Evolutionary conservation across 805 yeast species (phyloP).

Genomic region (Tetrapisispora phaffii): DNA sequence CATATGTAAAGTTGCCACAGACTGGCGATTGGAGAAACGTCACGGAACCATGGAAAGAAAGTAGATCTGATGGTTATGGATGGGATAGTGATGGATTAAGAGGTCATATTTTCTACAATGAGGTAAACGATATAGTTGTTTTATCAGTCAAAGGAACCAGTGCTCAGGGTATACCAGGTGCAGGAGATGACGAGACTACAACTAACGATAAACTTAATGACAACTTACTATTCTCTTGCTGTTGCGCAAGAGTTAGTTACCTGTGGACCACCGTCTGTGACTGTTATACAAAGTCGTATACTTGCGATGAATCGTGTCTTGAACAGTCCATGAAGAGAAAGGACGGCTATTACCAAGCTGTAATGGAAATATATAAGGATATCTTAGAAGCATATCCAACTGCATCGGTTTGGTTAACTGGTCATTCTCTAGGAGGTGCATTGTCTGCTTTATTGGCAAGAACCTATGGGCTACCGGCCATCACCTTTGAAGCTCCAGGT

Average conservation of each 20-base stretch:
- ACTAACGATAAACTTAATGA: conserved; percentile 77
- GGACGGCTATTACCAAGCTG: conserved; percentile 77
- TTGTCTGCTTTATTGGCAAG: conserved; percentile 72
- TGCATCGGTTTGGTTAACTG: conserved; percentile 79
- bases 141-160: conserved; percentile 86
- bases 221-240: conserved; percentile 82
- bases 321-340: conserved; percentile 63
- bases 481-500: conserved; percentile 89
- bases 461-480: conserved; percentile 83
- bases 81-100: conserved; percentile 82
- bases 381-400: conserved; percentile 59
- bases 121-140: conserved; percentile 50
- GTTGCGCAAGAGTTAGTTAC: conserved; percentile 88
- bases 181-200: conserved; percentile 72
- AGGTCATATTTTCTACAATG: conserved; percentile 78
- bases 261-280: conserved; percentile 94
- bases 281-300: conserved; percentile 73
- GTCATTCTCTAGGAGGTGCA: conserved; percentile 93
- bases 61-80: conserved; percentile 56
- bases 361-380: conserved; percentile 62
- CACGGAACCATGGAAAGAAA: conserved; percentile 46
- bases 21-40: conserved; percentile 85
- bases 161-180: conserved; percentile 67
- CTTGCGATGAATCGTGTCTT: conserved; percentile 81
- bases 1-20: conserved; percentile 70